Conservation (phyloP, 768 basidiomycete genomes). For the Boletus coccyginus region DNA sequence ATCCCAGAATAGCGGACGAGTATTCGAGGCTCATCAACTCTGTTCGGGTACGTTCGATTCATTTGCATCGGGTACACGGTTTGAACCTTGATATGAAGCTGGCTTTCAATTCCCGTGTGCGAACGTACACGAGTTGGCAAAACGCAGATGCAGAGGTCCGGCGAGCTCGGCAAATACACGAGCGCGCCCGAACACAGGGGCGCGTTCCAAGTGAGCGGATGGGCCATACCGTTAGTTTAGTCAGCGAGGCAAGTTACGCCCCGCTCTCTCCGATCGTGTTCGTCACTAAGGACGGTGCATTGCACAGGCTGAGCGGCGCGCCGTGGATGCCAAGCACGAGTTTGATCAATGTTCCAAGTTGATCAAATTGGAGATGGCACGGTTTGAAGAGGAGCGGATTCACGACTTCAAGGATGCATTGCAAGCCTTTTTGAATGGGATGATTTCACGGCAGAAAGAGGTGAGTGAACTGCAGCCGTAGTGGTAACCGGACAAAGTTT, state of each 20-base stretch:
- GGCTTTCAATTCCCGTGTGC: constrained; percentile 85
- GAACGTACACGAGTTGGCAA: constrained; percentile 81
- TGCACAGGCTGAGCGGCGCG: constrained; percentile 76
- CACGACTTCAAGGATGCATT: constrained; percentile 89
- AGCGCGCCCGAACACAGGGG: constrained; percentile 78
- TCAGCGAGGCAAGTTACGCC: constrained; percentile 64
- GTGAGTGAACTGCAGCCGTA: constrained; percentile 34
- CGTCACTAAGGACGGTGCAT: neutral
- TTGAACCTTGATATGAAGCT: constrained; percentile 43
- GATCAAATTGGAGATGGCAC: constrained; percentile 82
- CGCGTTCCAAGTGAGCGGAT: constrained; percentile 66
- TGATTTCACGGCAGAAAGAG: constrained; percentile 83
- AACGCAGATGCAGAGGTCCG: constrained; percentile 70
- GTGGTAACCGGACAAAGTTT: neutral
- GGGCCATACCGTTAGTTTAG: constrained; percentile 69
- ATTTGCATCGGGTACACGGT: neutral
- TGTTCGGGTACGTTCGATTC: constrained; percentile 60
- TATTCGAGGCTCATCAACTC: constrained; percentile 89
- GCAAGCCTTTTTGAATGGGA: constrained; percentile 81
- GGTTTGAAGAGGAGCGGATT: constrained; percentile 92
- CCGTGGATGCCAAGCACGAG: constrained; percentile 80
- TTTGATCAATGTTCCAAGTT: constrained; percentile 87
- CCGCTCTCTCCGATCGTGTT: neutral
- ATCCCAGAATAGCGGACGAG: constrained; percentile 62
- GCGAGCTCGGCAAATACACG: constrained; percentile 73